phyloP scores from a whole-genome alignment of 805 yeast species.

The Suhomyces pyralidae region DNA sequence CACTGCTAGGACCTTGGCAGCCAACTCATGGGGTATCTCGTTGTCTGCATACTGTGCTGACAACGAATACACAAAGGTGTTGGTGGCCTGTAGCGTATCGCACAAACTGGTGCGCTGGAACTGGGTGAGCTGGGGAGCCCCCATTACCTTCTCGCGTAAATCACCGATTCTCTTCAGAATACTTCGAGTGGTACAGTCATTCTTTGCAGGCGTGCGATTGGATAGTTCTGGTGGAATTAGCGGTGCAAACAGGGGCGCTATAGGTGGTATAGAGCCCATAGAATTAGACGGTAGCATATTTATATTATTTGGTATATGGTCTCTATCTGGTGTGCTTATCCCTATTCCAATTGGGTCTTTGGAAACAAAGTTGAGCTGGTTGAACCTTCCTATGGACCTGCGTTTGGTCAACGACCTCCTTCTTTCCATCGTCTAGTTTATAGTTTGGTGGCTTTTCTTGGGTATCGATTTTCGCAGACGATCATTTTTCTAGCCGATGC shows the following conservation, averaged over 20 bases:
- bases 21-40: slow-evolving; percentile 6
- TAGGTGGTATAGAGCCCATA: background rate
- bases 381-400: slow-evolving; percentile 2
- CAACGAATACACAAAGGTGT: slow-evolving; percentile 10
- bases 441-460: too few species aligned
- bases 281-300: too few species aligned
- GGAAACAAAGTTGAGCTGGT: slow-evolving; percentile 2
- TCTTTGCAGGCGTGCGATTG: background rate
- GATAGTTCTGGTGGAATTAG: background rate
- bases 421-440: background rate
- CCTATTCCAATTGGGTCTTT: background rate
- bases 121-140: slow-evolving; percentile 5
- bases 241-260: background rate
- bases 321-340: background rate
- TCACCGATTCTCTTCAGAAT: slow-evolving; percentile 5
- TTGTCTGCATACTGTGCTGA: slow-evolving; percentile 8
- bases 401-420: background rate
- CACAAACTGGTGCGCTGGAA: slow-evolving; percentile 11
- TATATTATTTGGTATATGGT: too few species aligned
- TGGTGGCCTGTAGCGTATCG: slow-evolving; percentile 8
- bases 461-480: background rate
- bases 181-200: background rate
- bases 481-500: background rate
- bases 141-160: slow-evolving; percentile 4
- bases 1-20: slow-evolving; percentile 6